Conservation (phyloP, 176 grass and related monocot genomes). For the Carex pumila region DNA sequence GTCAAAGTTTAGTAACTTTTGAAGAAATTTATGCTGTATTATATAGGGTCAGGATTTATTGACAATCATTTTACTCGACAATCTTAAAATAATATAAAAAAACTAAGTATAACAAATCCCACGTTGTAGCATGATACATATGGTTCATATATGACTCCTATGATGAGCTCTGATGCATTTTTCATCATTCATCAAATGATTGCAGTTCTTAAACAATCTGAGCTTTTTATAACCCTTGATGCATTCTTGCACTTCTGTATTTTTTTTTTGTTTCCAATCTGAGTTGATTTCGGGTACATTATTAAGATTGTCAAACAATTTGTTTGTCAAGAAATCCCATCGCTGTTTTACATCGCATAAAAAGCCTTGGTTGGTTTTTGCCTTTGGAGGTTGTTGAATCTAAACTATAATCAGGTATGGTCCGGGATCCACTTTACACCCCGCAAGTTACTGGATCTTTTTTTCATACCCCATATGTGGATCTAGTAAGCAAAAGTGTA, state of each 20-base stretch:
- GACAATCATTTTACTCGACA: neutral
- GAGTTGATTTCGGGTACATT: neutral
- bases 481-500: neutral
- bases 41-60: neutral
- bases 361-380: neutral
- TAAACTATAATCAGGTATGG: neutral
- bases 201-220: neutral
- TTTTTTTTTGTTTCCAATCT: neutral
- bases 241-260: neutral
- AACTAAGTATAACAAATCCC: neutral
- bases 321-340: neutral
- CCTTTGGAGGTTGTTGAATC: neutral
- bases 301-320: neutral
- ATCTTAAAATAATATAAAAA: neutral
- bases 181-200: neutral
- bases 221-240: too few relatives aligned
- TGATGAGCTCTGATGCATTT: neutral
- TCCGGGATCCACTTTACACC: too few relatives aligned
- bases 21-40: neutral
- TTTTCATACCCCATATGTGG: neutral
- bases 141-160: neutral
- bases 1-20: neutral
- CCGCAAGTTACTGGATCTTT: neutral
- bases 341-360: neutral
- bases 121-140: neutral